These are phyloP conservation scores for Schwanniomyces vanrijiae DNA, from an alignment of 805 yeast genomes.

Conservation along the genomic window DNA sequence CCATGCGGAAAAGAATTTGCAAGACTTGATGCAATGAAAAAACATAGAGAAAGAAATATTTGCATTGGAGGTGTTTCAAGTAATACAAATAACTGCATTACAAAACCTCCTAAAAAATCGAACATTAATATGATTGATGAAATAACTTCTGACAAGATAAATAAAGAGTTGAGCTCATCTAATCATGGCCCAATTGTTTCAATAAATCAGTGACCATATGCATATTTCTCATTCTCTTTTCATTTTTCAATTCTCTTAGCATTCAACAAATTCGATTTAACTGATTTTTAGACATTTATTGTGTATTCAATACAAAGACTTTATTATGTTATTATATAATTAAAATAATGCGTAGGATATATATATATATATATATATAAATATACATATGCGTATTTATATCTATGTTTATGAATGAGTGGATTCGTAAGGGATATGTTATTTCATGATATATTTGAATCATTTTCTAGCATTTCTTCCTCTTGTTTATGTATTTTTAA, in stretches of 20 bases:
- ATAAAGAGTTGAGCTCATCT: constrained; percentile 7
- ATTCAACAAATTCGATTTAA: neutral
- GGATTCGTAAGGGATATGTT: neutral
- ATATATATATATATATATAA: no score
- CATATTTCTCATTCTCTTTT: neutral
- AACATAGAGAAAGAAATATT: constrained; percentile 77
- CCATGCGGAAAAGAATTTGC: constrained; percentile 95
- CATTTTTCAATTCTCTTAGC: neutral
- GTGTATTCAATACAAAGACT: neutral
- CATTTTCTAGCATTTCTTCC: constrained; percentile 12
- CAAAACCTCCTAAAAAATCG: constrained; percentile 20
- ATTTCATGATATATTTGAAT: neutral
- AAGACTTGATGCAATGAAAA: constrained; percentile 81
- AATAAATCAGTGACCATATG: neutral
- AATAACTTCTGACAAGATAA: constrained; percentile 10
- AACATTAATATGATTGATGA: constrained; percentile 10
- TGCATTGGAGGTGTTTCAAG: constrained; percentile 69
- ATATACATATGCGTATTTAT: neutral
- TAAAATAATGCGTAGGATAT: neutral
- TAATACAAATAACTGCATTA: constrained; percentile 16
- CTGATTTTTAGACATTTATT: neutral
- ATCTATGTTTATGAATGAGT: neutral
- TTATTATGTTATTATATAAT: neutral
- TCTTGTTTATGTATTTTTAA: constrained; percentile 53
- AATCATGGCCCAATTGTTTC: neutral